Conservation (phyloP, 306 rosid species). For the Corylus avellana region DNA sequence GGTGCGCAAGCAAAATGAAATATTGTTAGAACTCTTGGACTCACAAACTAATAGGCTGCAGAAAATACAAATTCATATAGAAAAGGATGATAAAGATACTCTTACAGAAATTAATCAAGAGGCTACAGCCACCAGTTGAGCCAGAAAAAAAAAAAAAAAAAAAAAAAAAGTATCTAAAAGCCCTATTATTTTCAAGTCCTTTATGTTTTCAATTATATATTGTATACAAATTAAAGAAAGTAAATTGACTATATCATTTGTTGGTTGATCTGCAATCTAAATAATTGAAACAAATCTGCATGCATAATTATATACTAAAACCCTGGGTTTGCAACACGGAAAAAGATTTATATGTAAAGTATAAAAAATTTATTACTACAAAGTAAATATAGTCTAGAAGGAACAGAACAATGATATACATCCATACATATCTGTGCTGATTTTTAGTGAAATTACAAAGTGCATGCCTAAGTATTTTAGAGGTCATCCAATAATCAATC, state of each 20-base stretch:
- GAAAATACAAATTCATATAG: constrained; percentile 21
- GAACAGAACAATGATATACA: not conserved
- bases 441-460: not conserved
- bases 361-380: not conserved
- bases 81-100: constrained; percentile 7
- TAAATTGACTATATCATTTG: not conserved
- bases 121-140: not conserved
- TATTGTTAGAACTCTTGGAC: constrained; percentile 40
- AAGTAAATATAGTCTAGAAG: not conserved
- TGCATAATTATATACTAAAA: too few species aligned
- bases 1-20: constrained; percentile 40
- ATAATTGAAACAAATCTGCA: not conserved
- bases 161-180: not conserved
- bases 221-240: not conserved
- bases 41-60: constrained; percentile 28
- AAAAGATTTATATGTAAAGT: too few species aligned
- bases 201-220: not conserved
- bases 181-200: not conserved
- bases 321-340: not conserved
- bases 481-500: not conserved
- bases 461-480: not conserved
- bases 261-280: not conserved
- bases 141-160: not conserved
- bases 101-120: not conserved
- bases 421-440: too few species aligned